A percentile compares a stretch with the other conserved stretches of the same genome.
Evolutionary conservation across 1,284 basidiomycete species (phyloP).

Genomic region (Ceratobasidium theobromae): DNA sequence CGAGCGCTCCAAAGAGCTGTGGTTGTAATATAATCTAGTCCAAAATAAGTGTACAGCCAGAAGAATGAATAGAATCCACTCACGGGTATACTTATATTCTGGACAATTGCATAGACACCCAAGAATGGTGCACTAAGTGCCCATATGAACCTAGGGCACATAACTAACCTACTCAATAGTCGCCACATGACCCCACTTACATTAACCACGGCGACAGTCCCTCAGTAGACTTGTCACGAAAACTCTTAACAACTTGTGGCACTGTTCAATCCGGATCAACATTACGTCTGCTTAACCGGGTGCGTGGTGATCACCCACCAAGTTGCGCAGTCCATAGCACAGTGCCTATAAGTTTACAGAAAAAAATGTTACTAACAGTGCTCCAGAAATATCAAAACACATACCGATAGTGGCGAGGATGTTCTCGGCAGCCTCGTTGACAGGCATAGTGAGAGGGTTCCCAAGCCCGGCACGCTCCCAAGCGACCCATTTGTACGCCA

Average conservation of each 20-base stretch:
- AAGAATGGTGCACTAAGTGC: slow-evolving; percentile 61
- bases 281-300: neutral
- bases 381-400: neutral
- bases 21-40: slow-evolving; percentile 64
- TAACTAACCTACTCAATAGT: neutral
- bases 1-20: slow-evolving; percentile 66
- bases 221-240: slow-evolving; percentile 67
- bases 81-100: slow-evolving; percentile 69
- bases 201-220: slow-evolving; percentile 73
- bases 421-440: slow-evolving; percentile 52
- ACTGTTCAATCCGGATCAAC: neutral
- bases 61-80: slow-evolving; percentile 36
- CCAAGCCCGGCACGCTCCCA: neutral
- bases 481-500: slow-evolving; percentile 28
- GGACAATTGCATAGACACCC: slow-evolving; percentile 68
- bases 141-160: slow-evolving; percentile 59
- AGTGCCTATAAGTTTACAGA: slow-evolving; percentile 49
- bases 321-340: slow-evolving; percentile 71
- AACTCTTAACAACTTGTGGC: slow-evolving; percentile 61
- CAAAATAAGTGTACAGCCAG: neutral
- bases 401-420: slow-evolving; percentile 61
- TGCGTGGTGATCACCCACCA: slow-evolving; percentile 45
- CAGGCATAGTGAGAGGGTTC: slow-evolving; percentile 26
- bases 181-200: slow-evolving; percentile 43
- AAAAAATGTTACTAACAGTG: slow-evolving; percentile 8